Evolutionary conservation across 208 protist species (phyloP).

Genomic region (Crithidia brevicula): DNA sequence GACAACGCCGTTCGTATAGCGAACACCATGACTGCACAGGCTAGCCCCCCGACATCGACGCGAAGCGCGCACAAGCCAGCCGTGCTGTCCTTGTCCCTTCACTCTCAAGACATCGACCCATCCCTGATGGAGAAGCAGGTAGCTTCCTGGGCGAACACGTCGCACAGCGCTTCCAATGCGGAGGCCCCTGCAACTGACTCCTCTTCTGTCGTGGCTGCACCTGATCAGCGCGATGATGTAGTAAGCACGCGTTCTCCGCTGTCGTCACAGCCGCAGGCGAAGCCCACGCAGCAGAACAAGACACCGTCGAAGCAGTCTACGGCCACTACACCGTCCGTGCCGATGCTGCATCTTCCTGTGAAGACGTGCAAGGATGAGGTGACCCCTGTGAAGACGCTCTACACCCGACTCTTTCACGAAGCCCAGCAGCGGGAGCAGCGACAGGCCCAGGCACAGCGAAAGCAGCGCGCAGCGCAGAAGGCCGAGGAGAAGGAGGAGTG

Average conservation of each 20-base stretch:
- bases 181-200: too few species aligned
- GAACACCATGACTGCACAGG: neutral
- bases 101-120: neutral
- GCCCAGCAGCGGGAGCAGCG: constrained; percentile 22
- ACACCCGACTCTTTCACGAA: constrained; percentile 20
- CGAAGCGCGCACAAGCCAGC: constrained; percentile 3
- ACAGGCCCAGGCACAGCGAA: neutral
- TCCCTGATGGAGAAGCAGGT: neutral
- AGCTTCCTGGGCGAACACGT: too few species aligned
- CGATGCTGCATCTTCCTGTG: constrained; percentile 17
- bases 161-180: too few species aligned
- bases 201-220: too few species aligned
- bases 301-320: neutral
- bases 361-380: constrained; percentile 6
- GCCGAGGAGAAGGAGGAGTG: constrained; percentile 6
- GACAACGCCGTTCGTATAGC: neutral
- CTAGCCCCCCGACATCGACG: constrained; percentile 1
- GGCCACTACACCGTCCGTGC: neutral
- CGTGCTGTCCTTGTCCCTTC: constrained; percentile 6
- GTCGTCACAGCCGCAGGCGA: neutral
- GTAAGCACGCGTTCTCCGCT: neutral
- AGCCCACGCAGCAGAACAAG: neutral
- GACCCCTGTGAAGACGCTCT: constrained; percentile 10
- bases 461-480: neutral
- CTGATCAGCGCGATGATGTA: neutral